phyloP scores from a whole-genome alignment of 176 grass and related monocot genomes.

The Oryza brachyantha region DNA sequence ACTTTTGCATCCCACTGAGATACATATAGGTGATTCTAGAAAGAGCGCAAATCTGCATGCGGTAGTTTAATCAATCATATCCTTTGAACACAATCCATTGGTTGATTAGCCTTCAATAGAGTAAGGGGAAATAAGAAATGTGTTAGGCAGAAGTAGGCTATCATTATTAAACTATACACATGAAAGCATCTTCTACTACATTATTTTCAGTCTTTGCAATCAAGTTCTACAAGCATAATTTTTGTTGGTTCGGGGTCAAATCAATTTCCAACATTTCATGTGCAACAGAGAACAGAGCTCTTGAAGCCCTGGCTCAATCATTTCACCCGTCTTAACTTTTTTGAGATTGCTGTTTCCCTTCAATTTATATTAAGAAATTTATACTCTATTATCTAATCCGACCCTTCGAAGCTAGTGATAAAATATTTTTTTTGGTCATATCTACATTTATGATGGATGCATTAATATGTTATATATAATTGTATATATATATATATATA shows the following conservation, averaged over 20 bases:
- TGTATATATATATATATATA: no score
- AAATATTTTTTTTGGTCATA: no score
- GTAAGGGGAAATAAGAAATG: background rate
- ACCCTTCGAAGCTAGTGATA: background rate
- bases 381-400: background rate
- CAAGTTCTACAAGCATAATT: background rate
- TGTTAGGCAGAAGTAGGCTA: background rate
- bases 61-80: background rate
- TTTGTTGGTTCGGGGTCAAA: background rate
- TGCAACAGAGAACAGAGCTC: background rate
- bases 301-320: background rate
- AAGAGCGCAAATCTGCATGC: background rate
- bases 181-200: no score
- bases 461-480: no score
- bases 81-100: background rate
- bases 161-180: no score
- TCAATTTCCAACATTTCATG: background rate
- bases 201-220: background rate
- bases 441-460: no score
- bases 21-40: background rate
- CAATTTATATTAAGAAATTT: no score
- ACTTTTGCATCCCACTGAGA: background rate
- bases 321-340: background rate
- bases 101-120: background rate
- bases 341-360: no score